Base-by-base conservation (phyloP, 495 filamentous ascomycete genomes). In the Penicillium daleae region DNA sequence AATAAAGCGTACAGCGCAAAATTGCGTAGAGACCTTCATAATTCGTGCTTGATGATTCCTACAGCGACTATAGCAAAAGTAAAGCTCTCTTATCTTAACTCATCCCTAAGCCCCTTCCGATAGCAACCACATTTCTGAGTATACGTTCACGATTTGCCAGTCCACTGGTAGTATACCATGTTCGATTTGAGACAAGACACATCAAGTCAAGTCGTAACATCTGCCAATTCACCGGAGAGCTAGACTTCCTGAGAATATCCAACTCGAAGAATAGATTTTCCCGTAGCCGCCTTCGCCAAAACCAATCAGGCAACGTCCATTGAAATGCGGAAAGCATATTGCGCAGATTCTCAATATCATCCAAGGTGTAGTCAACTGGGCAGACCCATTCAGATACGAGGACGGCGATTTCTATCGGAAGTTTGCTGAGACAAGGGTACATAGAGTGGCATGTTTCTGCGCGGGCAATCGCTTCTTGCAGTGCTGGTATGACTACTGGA, bases 211-310 rank as follows among this genome's bases (percentile, higher is more conserved):
- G 57, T 13, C 57, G 22, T 35, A 35, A 12, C 35, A 33, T 8
- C 56, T 57, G 44, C 46, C 33, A 65, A 37, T 60, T 35, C 35
- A 61, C 32, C 44, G 53, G 9, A 21, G 57, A 46, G 6, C 8
- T 49, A 27, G 27, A 31, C 6, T n/a, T 37, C 17, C 15, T 35
- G 15, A 53, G 29, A 29, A 29, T 21, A 53, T 53, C 33, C 8
- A 65, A 57, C 42, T 65, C 57, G 33, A 60, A 44, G 29, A 65
- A 61, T 13, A 60, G 26, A 37, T 44, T 17, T 53, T 57, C 35
- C 17, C 37, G 22, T 4, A 60, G 29, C 29, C 57, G 24, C n/a
- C 7, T 29, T 52, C 42, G 62, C 62, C 57, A 60, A 35, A 65
- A 57, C 42, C 62, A 57, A 39, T 27, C 46, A 19, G 57, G 62